Evolutionary conservation across 495 filamentous ascomycete species (phyloP), one percentile per base, ranked within the genome.

Genomic region (Aspergillus saccharolyticus): DNA sequence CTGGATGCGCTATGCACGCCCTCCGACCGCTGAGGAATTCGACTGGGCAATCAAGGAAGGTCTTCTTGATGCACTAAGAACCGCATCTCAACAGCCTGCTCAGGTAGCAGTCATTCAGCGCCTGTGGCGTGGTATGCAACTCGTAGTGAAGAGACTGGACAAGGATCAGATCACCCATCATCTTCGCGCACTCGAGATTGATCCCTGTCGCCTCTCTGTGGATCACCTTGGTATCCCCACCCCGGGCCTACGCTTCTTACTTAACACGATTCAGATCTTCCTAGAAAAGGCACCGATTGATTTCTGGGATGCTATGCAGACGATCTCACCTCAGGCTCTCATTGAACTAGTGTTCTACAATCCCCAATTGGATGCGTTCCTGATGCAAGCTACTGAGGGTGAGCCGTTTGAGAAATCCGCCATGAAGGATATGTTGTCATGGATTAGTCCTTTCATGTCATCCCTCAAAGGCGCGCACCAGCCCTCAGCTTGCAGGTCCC

Each of bases 251-350:
- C 70, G 77, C 12, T 74, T 83, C 59, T 71, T 91, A 5, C 64
- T 94, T 24, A 80, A 83, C 56, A 83, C 83, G 0, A 82, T 94
- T 49, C 78, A 80, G 25, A 76, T 69, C 10, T 76, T 96, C 15
- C 72, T 97, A 44, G 81, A 85, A 55, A 88, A 88, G 56, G 86
- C 89, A 0, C 80, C 89, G 0, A 80, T 78, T 44, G 86, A 88
- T 55, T 95, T 96, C 63, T 96, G 91, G 91, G 85, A 87, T 59
- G 88, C 90, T 1, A 88, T 90, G 75, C 87, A 88, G 28, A 79
- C 86, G 16, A 88, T 91, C 46, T 87, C 87, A 1, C 86, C 89
- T 7, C 82, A 84, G 28, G 78, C 83, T 24, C 77, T 96, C 43
- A 82, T 88, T 48, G 89, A 95, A 59, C 82, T 87, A 52, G 82